Conservation (phyloP, 1,284 basidiomycete species). For the Mycocalia duriaeana region DNA sequence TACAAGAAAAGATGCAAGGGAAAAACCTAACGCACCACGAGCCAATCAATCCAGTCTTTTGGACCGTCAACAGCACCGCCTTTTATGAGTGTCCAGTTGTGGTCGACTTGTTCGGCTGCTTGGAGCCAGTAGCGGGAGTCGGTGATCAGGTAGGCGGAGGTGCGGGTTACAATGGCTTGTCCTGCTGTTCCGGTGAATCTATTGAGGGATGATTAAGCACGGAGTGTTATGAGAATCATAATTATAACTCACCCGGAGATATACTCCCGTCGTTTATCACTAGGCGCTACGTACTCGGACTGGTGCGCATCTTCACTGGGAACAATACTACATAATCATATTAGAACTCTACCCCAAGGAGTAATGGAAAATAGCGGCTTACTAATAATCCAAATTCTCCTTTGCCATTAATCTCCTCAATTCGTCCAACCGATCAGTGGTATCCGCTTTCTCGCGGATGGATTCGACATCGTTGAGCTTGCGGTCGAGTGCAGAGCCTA, state of each 20-base stretch:
- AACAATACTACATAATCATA: constrained; percentile 35
- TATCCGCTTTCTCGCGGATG: constrained; percentile 50
- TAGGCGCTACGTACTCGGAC: constrained; percentile 80
- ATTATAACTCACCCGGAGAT: constrained; percentile 65
- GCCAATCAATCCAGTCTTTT: constrained; percentile 77
- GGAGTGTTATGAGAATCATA: constrained; percentile 4
- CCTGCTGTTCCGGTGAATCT: constrained; percentile 89
- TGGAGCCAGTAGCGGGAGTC: constrained; percentile 91
- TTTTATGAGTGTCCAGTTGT: constrained; percentile 72
- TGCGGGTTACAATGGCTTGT: constrained; percentile 69
- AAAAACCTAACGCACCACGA: constrained; percentile 42
- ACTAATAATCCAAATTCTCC: constrained; percentile 84
- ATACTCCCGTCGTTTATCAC: constrained; percentile 80
- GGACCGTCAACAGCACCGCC: constrained; percentile 57
- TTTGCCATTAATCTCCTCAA: constrained; percentile 69
- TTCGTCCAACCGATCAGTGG: constrained; percentile 56
- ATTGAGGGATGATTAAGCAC: constrained; percentile 7
- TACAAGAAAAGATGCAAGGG: background rate
- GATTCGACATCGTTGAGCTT: constrained; percentile 62
- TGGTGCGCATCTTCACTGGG: constrained; percentile 87
- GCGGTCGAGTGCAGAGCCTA: constrained; percentile 63
- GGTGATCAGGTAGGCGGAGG: constrained; percentile 69
- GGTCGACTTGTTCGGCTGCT: constrained; percentile 72
- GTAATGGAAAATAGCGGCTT: constrained; percentile 28
- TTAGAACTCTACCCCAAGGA: constrained; percentile 6